These are phyloP conservation scores for Lipomyces mesembrius DNA, from an alignment of 805 yeast genomes.

Conservation along the genomic window DNA sequence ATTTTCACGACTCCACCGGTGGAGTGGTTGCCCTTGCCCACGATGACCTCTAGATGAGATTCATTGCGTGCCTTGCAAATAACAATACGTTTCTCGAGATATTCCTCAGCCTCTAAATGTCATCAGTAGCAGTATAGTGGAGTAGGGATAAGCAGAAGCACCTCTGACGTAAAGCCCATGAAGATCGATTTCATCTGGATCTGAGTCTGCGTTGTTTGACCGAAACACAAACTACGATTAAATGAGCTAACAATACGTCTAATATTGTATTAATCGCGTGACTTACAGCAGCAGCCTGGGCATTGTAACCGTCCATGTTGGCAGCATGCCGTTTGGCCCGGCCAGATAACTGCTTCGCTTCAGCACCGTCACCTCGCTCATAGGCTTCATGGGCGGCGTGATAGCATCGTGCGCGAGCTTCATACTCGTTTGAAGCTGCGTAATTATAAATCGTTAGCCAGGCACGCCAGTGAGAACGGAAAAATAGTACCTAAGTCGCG, in stretches of 20 bases:
- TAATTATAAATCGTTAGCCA: background rate
- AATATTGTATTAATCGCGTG: background rate
- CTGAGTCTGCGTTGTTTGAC: slow-evolving; percentile 87
- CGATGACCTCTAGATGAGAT: slow-evolving; percentile 74
- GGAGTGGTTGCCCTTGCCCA: slow-evolving; percentile 91
- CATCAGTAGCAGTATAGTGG: background rate
- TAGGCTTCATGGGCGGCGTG: slow-evolving; percentile 78
- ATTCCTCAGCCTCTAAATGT: slow-evolving; percentile 70
- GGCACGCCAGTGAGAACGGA: background rate
- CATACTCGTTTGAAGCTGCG: slow-evolving; percentile 68
- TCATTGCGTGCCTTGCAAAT: slow-evolving; percentile 64
- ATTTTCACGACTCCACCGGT: slow-evolving; percentile 80
- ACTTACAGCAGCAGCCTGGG: slow-evolving; percentile 66
- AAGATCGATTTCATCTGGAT: slow-evolving; percentile 82
- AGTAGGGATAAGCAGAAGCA: slow-evolving; percentile 5
- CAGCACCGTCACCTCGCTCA: slow-evolving; percentile 69
- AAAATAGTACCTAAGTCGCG: slow-evolving; percentile 51
- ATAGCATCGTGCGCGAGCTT: slow-evolving; percentile 59
- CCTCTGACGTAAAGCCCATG: slow-evolving; percentile 84
- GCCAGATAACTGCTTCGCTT: slow-evolving; percentile 74
- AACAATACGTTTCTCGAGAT: slow-evolving; percentile 72
- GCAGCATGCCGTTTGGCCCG: slow-evolving; percentile 63
- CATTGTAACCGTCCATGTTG: slow-evolving; percentile 71
- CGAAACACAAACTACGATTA: slow-evolving; percentile 66
- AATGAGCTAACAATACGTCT: background rate